Evolutionary conservation across 169 alveolate genomes (phyloP).

Genomic region (Eimeria falciformis): DNA sequence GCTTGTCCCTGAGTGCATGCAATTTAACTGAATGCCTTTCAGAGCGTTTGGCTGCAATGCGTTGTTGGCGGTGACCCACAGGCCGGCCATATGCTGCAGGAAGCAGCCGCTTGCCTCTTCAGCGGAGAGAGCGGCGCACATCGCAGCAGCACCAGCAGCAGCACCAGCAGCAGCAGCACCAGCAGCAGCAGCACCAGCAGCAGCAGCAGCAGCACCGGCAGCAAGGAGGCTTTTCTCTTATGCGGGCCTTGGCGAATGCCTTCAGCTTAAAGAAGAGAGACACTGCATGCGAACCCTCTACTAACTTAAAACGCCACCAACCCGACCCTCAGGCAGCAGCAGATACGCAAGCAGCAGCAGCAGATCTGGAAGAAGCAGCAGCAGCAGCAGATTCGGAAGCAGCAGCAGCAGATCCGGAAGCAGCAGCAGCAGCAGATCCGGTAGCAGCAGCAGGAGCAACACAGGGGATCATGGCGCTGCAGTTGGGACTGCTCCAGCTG

Average conservation of each 20-base stretch:
- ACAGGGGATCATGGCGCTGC: constrained; percentile 42
- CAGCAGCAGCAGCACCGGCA: constrained; percentile 50
- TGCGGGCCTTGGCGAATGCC: constrained; percentile 43
- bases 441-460: not conserved
- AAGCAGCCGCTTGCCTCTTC: not conserved
- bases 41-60: not conserved
- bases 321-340: not conserved
- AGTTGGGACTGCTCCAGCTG: constrained; percentile 46
- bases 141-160: not conserved
- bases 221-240: constrained; percentile 23
- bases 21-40: not conserved
- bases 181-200: constrained; percentile 52
- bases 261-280: not conserved
- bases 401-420: not conserved
- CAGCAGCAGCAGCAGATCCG: not conserved
- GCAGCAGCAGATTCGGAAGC: constrained; percentile 5
- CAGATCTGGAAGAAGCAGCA: not conserved
- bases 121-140: not conserved
- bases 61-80: not conserved
- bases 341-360: not conserved
- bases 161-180: not conserved
- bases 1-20: not conserved
- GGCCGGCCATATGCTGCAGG: not conserved
- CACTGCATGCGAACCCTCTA: not conserved
- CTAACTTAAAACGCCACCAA: too few species aligned